phyloP scores from a whole-genome alignment of 352 stramenopile species.

The Phytophthora crassamura region DNA sequence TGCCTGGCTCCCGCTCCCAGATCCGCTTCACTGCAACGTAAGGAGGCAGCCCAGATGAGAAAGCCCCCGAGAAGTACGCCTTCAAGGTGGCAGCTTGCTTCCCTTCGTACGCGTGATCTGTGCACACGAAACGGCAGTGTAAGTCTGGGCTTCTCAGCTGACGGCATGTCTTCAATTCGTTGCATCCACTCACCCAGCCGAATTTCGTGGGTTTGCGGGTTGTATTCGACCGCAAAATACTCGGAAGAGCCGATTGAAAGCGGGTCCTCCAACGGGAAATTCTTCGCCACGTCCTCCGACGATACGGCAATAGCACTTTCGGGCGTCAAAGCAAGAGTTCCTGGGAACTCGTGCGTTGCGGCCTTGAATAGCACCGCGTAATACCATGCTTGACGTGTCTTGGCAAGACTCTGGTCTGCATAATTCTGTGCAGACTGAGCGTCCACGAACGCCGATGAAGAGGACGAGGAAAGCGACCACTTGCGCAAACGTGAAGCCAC shows the following conservation, averaged over 20 bases:
- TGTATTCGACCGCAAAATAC: constrained; percentile 60
- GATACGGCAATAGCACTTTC: constrained; percentile 38
- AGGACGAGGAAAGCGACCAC: constrained; percentile 28
- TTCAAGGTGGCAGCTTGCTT: constrained; percentile 43
- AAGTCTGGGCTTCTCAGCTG: neutral
- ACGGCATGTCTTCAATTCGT: neutral
- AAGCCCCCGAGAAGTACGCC: constrained; percentile 55
- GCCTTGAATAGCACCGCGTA: constrained; percentile 81
- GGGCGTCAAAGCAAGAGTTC: constrained; percentile 51
- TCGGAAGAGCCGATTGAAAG: constrained; percentile 64
- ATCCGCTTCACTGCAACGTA: constrained; percentile 74
- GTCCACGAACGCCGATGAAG: constrained; percentile 15
- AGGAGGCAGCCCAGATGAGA: constrained; percentile 54
- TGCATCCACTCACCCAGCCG: constrained; percentile 43
- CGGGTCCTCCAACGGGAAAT: constrained; percentile 66
- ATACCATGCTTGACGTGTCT: constrained; percentile 63
- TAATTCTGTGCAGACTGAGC: constrained; percentile 32
- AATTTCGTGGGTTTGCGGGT: constrained; percentile 45
- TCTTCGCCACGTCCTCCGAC: constrained; percentile 60
- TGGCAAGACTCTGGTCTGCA: constrained; percentile 33
- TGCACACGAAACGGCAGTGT: constrained; percentile 2
- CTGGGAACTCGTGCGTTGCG: constrained; percentile 57
- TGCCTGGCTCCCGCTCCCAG: constrained; percentile 77
- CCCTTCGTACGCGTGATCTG: constrained; percentile 77
- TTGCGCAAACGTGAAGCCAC: constrained; percentile 13